These are phyloP conservation scores for Dryas alaskensis DNA, from an alignment of 306 rosid genomes.

Conservation along the genomic window DNA sequence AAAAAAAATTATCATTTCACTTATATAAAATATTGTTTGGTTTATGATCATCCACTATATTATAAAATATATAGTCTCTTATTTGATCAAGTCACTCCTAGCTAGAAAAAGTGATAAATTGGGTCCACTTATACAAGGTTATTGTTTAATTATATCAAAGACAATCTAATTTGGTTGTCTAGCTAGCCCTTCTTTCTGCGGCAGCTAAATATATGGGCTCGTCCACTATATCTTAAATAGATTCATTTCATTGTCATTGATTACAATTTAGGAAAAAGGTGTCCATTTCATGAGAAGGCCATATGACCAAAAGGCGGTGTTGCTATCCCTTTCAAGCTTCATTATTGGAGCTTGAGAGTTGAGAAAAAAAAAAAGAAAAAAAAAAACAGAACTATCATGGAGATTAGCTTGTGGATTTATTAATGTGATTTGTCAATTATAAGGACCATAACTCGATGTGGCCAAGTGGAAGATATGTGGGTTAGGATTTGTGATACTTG, in stretches of 20 bases:
- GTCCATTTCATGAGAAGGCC: not conserved
- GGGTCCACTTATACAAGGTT: not conserved
- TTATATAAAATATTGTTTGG: not conserved
- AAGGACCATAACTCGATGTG: not conserved
- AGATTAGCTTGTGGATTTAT: not conserved
- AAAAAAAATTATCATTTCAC: too few species aligned
- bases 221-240: not conserved
- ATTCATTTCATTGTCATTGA: not conserved
- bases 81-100: slow-evolving; percentile 6
- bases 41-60: slow-evolving; percentile 27
- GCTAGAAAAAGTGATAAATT: not conserved
- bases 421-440: not conserved
- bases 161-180: not conserved
- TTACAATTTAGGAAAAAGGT: not conserved
- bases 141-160: not conserved
- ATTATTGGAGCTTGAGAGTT: not conserved
- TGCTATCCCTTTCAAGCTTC: not conserved
- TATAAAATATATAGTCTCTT: not conserved
- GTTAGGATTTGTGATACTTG: not conserved
- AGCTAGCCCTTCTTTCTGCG: not conserved
- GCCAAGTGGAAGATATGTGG: not conserved
- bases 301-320: not conserved
- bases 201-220: not conserved
- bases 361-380: too few species aligned
- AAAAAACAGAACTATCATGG: not conserved